Evolutionary conservation across 768 basidiomycete genomes (phyloP).

Genomic region (Suillus alpinus): DNA sequence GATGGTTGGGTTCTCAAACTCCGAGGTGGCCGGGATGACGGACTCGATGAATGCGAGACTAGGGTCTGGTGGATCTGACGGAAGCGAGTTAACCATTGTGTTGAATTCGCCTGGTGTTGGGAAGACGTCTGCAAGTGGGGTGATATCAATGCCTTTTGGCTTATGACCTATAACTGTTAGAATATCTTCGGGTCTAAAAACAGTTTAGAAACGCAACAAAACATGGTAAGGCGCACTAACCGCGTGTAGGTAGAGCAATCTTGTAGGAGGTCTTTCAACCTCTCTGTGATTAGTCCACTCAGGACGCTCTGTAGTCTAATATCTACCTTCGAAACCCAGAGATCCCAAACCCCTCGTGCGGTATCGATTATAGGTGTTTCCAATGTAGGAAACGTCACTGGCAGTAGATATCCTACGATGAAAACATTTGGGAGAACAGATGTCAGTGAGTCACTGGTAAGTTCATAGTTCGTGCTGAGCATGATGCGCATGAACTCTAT

Average conservation of each 20-base stretch:
- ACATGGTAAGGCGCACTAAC: slow-evolving; percentile 22
- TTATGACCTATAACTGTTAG: slow-evolving; percentile 35
- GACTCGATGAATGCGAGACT: slow-evolving; percentile 62
- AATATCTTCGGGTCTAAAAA: slow-evolving; percentile 45
- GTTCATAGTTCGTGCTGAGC: slow-evolving; percentile 12
- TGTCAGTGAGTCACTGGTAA: slow-evolving; percentile 6
- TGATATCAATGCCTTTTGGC: slow-evolving; percentile 35
- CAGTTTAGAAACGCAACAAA: not conserved
- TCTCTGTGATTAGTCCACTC: slow-evolving; percentile 37
- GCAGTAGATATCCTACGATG: slow-evolving; percentile 46
- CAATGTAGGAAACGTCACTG: slow-evolving; percentile 26
- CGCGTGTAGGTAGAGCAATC: slow-evolving; percentile 32
- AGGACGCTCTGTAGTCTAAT: slow-evolving; percentile 24
- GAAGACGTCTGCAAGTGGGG: slow-evolving; percentile 50
- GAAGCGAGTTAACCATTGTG: slow-evolving; percentile 42
- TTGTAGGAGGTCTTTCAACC: slow-evolving; percentile 39
- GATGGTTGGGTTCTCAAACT: slow-evolving; percentile 14
- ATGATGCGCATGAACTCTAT: slow-evolving; percentile 35
- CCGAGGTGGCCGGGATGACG: slow-evolving; percentile 47
- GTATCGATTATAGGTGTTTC: slow-evolving; percentile 13
- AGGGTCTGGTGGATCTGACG: slow-evolving; percentile 45
- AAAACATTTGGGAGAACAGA: slow-evolving; percentile 44
- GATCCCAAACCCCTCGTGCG: slow-evolving; percentile 31
- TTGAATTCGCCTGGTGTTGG: slow-evolving; percentile 48
- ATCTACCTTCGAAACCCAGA: slow-evolving; percentile 22